phyloP scores from a whole-genome alignment of 768 basidiomycete species.

The Glaciozyma antarctica region DNA sequence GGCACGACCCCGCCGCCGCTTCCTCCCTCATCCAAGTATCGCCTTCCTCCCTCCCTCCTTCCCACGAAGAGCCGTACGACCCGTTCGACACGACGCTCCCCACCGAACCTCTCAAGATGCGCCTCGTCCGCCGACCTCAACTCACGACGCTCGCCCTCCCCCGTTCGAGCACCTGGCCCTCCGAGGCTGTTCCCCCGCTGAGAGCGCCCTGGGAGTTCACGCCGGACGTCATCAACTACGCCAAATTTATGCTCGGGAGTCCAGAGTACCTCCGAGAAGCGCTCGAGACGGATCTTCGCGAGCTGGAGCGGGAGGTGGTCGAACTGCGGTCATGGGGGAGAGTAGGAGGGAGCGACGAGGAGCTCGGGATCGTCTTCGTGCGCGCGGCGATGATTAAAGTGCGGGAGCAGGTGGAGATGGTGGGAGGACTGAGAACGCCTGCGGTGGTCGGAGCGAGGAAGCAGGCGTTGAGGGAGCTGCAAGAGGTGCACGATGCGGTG shows the following conservation, averaged over 20 bases:
- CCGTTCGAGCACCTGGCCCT: conserved; percentile 84
- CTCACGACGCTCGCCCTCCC: conserved; percentile 92
- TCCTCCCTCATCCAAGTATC: background rate
- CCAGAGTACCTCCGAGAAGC: conserved; percentile 70
- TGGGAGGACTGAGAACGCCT: conserved; percentile 55
- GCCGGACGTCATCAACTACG: conserved; percentile 74
- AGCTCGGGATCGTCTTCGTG: conserved; percentile 67
- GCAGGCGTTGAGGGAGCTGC: conserved; percentile 44
- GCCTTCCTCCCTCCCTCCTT: background rate
- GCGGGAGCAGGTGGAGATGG: conserved; percentile 68
- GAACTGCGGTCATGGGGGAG: conserved; percentile 51
- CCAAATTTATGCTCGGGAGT: conserved; percentile 94
- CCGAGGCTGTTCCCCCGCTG: conserved; percentile 78
- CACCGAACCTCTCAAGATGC: conserved; percentile 55
- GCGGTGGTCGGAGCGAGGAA: conserved; percentile 57
- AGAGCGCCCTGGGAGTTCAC: conserved; percentile 93
- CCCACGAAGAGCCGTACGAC: background rate
- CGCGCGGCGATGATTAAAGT: conserved; percentile 68
- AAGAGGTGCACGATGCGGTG: conserved; percentile 36
- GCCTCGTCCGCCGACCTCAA: conserved; percentile 82
- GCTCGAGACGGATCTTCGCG: conserved; percentile 61
- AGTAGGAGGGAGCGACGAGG: conserved; percentile 45
- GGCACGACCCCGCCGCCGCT: conserved; percentile 50
- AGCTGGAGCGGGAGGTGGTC: conserved; percentile 61
- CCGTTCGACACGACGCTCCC: conserved; percentile 19